A percentile compares a stretch with the other conserved stretches of the same genome.
These are phyloP conservation scores for Chenopodium berlandieri DNA, from an alignment of 148 eudicot genomes.

Conservation along the genomic window DNA sequence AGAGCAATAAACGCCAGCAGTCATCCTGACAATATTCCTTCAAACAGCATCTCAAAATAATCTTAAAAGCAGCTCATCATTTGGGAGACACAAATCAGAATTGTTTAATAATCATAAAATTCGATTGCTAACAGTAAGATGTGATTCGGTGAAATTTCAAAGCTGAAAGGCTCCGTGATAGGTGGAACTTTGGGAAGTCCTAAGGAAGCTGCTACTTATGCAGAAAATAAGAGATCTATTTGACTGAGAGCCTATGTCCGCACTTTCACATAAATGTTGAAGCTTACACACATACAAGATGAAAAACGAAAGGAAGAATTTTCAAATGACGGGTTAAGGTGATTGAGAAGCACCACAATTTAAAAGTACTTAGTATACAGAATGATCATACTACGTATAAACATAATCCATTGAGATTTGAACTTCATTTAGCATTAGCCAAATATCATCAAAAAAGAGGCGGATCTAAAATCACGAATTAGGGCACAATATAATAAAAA, in stretches of 20 bases:
- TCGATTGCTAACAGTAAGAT: neutral
- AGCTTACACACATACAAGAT: neutral
- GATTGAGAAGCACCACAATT: neutral
- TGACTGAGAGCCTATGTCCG: neutral
- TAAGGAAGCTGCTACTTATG: neutral
- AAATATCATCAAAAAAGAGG: slow-evolving; percentile 1
- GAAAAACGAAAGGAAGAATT: neutral
- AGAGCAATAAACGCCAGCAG: neutral
- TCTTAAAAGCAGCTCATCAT: neutral
- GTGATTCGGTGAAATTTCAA: neutral
- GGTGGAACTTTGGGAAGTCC: neutral
- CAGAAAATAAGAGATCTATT: neutral
- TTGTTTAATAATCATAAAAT: neutral
- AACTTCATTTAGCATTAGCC: neutral
- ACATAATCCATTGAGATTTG: neutral
- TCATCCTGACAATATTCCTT: neutral
- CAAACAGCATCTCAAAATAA: neutral
- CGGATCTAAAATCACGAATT: no score
- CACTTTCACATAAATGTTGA: neutral
- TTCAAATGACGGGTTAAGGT: neutral
- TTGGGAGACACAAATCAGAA: neutral
- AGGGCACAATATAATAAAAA: no score
- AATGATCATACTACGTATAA: neutral
- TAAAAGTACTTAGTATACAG: neutral
- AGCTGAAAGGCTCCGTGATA: neutral